phyloP scores from a whole-genome alignment of 768 basidiomycete species.

The Plicaturopsis crispa region DNA sequence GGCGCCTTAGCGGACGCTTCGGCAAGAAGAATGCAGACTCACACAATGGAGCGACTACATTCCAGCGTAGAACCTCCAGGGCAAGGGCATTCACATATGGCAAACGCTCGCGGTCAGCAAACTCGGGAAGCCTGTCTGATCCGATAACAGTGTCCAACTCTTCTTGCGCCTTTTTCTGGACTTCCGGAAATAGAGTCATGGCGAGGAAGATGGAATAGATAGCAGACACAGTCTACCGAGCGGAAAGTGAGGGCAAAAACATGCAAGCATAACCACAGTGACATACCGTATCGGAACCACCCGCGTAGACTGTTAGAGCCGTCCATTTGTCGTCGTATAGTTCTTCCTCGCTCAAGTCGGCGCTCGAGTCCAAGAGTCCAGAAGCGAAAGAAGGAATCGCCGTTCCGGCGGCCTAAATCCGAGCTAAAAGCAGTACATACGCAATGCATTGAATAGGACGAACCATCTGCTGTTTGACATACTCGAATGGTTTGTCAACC shows the following conservation, averaged over 20 bases:
- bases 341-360: conserved; percentile 5
- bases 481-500: conserved; percentile 7
- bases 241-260: background rate
- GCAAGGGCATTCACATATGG: conserved; percentile 16
- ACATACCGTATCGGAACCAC: conserved; percentile 13
- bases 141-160: conserved; percentile 19
- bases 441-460: background rate
- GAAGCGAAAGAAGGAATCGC: conserved; percentile 11
- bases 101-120: conserved; percentile 14
- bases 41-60: conserved; percentile 12
- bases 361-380: conserved; percentile 4
- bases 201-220: conserved; percentile 17
- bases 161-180: conserved; percentile 16
- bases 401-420: conserved; percentile 9
- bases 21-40: background rate
- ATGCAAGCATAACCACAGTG: background rate
- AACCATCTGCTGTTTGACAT: conserved; percentile 7
- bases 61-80: conserved; percentile 17
- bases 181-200: conserved; percentile 16
- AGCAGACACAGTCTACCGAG: conserved; percentile 10
- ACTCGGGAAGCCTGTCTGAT: conserved; percentile 16
- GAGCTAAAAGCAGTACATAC: background rate
- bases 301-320: conserved; percentile 7
- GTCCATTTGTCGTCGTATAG: conserved; percentile 11
- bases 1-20: background rate